Evolutionary conservation across 2,329 filamentous ascomycete species (phyloP), one percentile per base, ranked within the genome.

Genomic region (Diplodia seriata): DNA sequence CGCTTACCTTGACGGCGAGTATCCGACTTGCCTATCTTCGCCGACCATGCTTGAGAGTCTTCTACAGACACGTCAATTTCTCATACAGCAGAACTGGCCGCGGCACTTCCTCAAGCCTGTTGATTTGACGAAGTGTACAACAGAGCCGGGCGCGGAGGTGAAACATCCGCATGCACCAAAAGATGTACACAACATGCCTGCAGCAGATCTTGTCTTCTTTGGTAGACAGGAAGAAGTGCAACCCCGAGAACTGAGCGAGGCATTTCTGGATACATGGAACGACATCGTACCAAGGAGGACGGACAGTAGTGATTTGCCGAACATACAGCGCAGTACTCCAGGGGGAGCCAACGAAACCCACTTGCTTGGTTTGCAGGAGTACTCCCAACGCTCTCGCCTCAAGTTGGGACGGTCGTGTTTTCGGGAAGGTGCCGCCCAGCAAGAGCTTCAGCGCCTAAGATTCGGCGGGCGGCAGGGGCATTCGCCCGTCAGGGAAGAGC

Each of bases 71-170:
- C 38, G 38, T 15, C 51, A 53, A 23, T 66, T 55, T 29, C 64
- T 66, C 18, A 2, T 31, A 1, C 51, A 66, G 29, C 36, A 57
- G 8, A 7, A 40, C 1, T 57, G 20, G 50, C 64, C 64, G 8
- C 40, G 15, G 15, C 51, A 40, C 20, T 66, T 66, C 53, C n/a
- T 66, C 14, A 38, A 63, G 20, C n/a, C 47, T 7, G 26, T 36
- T 1, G 18, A 50, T n/a, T 18, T 62, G 29, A 9, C 8, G 26
- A 29, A n/a, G n/a, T 20, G 11, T 15, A 23, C n/a, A 12, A 4
- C 9, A 7, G 23, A n/a, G 9, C 26, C n/a, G 12, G 20, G n/a
- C 1, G 14, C 9, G 14, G 4, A 20, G n/a, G n/a, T 38, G 5
- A 20, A n/a, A 3, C 8, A 36, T 6, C 33, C 62, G n/a, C n/a